A percentile compares a stretch with the other conserved stretches of the same genome.
Conservation (phyloP, 345 rosid species). For the Zanthoxylum bungeanum region DNA sequence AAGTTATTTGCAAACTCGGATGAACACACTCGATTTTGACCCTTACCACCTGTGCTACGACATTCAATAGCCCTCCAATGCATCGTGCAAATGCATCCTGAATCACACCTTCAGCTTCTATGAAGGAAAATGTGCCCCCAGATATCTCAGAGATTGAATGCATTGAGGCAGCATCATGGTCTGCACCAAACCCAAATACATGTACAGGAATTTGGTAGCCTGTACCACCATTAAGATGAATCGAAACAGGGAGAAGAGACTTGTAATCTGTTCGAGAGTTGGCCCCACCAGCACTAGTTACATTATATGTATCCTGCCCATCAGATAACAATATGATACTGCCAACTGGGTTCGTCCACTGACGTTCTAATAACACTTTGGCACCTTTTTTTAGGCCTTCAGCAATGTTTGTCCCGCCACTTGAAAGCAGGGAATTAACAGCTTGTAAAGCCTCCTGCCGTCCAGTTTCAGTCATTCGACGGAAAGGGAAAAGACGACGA, state of each 20-base stretch:
- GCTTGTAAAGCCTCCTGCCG: slow-evolving; percentile 77
- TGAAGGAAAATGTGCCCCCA: slow-evolving; percentile 95
- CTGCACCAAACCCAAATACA: slow-evolving; percentile 89
- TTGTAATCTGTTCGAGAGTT: slow-evolving; percentile 38
- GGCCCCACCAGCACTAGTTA: slow-evolving; percentile 40
- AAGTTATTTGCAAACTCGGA: slow-evolving; percentile 41
- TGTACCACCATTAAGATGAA: slow-evolving; percentile 30
- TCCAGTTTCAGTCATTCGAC: slow-evolving; percentile 78
- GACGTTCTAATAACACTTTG: slow-evolving; percentile 67
- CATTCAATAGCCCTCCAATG: slow-evolving; percentile 94
- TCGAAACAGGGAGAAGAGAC: slow-evolving; percentile 57
- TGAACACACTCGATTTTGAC: slow-evolving; percentile 60
- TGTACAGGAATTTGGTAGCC: slow-evolving; percentile 81
- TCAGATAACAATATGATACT: slow-evolving; percentile 90
- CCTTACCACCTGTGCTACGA: slow-evolving; percentile 72
- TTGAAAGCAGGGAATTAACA: slow-evolving; percentile 72
- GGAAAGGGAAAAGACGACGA: slow-evolving; percentile 78
- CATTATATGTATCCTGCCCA: slow-evolving; percentile 88
- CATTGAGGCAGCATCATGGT: slow-evolving; percentile 92
- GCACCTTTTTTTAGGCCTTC: slow-evolving; percentile 94
- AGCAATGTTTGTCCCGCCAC: slow-evolving; percentile 95
- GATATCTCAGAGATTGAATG: slow-evolving; percentile 82
- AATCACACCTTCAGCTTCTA: slow-evolving; percentile 81
- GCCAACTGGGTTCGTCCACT: slow-evolving; percentile 75
- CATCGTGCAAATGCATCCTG: slow-evolving; percentile 99